A percentile compares a stretch with the other conserved stretches of the same genome.
Conservation (phyloP, 192 early-diverging fungal genomes). For the Rhizophagus clarus region DNA sequence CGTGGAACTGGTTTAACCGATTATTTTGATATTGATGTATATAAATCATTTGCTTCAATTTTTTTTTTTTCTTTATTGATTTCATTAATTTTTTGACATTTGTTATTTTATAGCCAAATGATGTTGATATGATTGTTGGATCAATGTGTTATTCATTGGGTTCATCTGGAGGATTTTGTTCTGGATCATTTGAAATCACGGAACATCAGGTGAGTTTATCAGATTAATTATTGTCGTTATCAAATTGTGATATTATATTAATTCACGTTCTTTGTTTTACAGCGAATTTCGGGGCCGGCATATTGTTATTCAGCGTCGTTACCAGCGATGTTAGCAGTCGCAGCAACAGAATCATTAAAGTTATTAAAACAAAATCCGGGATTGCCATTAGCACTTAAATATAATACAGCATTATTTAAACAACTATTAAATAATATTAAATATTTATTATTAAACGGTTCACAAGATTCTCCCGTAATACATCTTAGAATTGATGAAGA, state of each 20-base stretch:
- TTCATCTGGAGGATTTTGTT: constrained; percentile 90
- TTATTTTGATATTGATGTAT: constrained; percentile 56
- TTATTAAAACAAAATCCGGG: constrained; percentile 54
- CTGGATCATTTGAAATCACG: constrained; percentile 82
- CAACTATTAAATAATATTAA: constrained; percentile 53
- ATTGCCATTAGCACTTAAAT: constrained; percentile 55
- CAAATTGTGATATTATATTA: not conserved
- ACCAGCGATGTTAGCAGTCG: constrained; percentile 89
- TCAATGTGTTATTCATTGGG: constrained; percentile 79
- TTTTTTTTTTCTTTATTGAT: constrained; percentile 9
- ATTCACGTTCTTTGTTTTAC: constrained; percentile 14
- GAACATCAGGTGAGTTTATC: constrained; percentile 61
- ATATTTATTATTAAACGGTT: constrained; percentile 54
- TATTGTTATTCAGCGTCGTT: constrained; percentile 96
- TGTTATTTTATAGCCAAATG: constrained; percentile 45
- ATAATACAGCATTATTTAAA: constrained; percentile 70
- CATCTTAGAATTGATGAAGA: constrained; percentile 63
- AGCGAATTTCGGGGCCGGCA: constrained; percentile 85
- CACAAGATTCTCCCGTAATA: constrained; percentile 66
- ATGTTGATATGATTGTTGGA: constrained; percentile 90
- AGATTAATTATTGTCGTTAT: not conserved
- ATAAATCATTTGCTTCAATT: not conserved
- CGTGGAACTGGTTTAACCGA: constrained; percentile 29
- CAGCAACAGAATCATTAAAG: constrained; percentile 82
- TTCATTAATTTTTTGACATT: not conserved